These are phyloP conservation scores for Cercospora canescens DNA, from an alignment of 2,329 filamentous ascomycete species.

Conservation along the genomic window DNA sequence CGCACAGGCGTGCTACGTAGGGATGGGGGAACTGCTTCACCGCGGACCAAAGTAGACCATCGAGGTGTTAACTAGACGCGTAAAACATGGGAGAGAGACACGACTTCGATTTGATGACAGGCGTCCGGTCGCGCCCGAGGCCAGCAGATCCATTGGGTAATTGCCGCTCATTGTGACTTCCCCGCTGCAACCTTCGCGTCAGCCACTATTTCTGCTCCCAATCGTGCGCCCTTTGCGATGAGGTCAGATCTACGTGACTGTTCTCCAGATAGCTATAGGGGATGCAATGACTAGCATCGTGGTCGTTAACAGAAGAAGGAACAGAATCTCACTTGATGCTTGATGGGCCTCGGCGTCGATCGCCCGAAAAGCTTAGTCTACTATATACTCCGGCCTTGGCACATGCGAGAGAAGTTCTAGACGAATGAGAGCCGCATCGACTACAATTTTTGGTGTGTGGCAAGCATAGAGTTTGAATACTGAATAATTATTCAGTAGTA, in stretches of 20 bases:
- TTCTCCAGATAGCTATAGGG: too few relatives aligned
- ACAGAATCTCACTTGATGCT: background rate
- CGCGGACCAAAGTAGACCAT: constrained; percentile 7
- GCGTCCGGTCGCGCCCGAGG: constrained; percentile 9
- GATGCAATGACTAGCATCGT: too few relatives aligned
- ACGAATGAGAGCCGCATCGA: background rate
- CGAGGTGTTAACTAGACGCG: background rate
- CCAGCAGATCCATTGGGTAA: background rate
- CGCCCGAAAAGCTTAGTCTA: background rate
- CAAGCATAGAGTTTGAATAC: too few relatives aligned
- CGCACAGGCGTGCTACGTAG: background rate
- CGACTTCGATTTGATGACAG: constrained; percentile 8
- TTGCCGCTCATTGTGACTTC: constrained; percentile 1
- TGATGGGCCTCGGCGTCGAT: constrained; percentile 4
- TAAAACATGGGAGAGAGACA: background rate
- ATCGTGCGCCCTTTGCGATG: background rate
- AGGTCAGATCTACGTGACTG: background rate
- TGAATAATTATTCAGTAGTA: background rate
- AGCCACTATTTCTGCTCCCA: background rate
- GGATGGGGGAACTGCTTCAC: background rate
- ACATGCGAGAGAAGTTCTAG: background rate
- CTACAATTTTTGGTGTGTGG: too few relatives aligned
- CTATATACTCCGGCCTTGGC: background rate
- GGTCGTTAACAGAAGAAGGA: background rate
- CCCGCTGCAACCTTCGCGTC: constrained; percentile 1